Base-by-base conservation (phyloP, 768 basidiomycete species). In the Lactarius quietus region DNA sequence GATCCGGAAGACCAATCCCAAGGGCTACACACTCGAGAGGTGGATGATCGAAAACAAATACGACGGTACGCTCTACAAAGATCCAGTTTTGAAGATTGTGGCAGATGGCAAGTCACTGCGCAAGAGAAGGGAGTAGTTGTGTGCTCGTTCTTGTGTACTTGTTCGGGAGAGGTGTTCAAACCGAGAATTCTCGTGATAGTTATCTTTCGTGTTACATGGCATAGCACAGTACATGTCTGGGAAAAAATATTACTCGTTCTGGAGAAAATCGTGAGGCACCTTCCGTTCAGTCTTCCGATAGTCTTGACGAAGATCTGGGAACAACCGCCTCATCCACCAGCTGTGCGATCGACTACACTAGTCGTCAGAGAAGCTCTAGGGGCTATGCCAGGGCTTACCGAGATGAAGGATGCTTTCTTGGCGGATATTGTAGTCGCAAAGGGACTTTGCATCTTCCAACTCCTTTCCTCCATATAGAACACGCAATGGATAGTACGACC, bases 1-100 rank as follows among this genome's bases (percentile, higher is more conserved):
- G 79, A 73, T 82, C 33, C 70, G 76, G 57, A 73, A 70, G 43
- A 36, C 39, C 9, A 65, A 65, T 41, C 64, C 64, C 23, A 55
- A 62, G 15, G 64, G 64, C 20, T 57, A 54, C n/a, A 62, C 64
- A 14, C 14, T 62, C 3, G 60, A 65, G 64, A 65, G 20, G 43
- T 65, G 64, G 64, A 65, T 65, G 55, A 26, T 35, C 33, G 61
- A 62, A 61, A 65, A 61, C 6, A 43, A 62, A 6, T 65, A 65
- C 43, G 64, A 65, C 3, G 64, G 64, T 20, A 35, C 26, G 17
- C 35, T 56, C 35, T 7, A 28, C 28, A 56, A 55, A 28, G 41
- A 29, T 14, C 20, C 36, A 1, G 59, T 63, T 36, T 53, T 63
- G 51, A 63, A 66, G 65, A 45, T 54, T 9, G 45, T 58, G 31